Percentiles rank a stretch among this genome's conserved stretches.
Conservation (phyloP, 805 yeast species). For the Metschnikowia colocasiae region DNA sequence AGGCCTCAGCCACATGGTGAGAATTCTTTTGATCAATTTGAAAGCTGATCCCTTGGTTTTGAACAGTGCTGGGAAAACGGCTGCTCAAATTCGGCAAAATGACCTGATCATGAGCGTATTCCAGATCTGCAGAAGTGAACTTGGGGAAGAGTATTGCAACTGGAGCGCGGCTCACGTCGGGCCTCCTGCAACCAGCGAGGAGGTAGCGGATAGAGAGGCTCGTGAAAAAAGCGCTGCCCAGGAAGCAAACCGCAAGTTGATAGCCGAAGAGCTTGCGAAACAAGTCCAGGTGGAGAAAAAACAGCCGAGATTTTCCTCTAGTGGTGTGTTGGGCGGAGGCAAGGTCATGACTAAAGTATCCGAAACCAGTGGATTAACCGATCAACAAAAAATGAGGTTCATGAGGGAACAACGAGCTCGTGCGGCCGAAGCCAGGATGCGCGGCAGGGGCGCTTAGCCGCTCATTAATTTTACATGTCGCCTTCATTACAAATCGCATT, state of each 20-base stretch:
- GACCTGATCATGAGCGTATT: slow-evolving; percentile 50
- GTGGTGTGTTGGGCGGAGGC: slow-evolving; percentile 34
- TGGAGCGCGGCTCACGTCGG: slow-evolving; percentile 72
- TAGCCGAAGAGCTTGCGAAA: slow-evolving; percentile 43
- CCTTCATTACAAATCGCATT: background rate
- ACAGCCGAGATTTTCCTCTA: slow-evolving; percentile 27
- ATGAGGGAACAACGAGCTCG: slow-evolving; percentile 95
- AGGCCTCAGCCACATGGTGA: slow-evolving; percentile 65
- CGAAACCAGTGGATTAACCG: slow-evolving; percentile 60
- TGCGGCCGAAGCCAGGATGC: slow-evolving; percentile 83
- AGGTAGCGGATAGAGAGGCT: slow-evolving; percentile 43
- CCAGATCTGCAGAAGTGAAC: slow-evolving; percentile 58
- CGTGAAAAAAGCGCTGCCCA: slow-evolving; percentile 32
- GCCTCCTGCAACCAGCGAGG: slow-evolving; percentile 53
- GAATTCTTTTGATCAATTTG: slow-evolving; percentile 54
- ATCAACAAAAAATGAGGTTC: slow-evolving; percentile 68
- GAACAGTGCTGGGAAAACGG: slow-evolving; percentile 55
- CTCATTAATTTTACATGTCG: too few species aligned
- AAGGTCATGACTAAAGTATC: slow-evolving; percentile 20
- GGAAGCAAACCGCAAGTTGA: slow-evolving; percentile 35
- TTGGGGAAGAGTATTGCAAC: slow-evolving; percentile 68
- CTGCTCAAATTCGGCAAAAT: slow-evolving; percentile 62
- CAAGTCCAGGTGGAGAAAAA: slow-evolving; percentile 38
- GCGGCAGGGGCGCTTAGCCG: background rate
- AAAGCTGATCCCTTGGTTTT: slow-evolving; percentile 65